Conservation (phyloP, 2,329 filamentous ascomycete species). For the Trichoderma hamatum region DNA sequence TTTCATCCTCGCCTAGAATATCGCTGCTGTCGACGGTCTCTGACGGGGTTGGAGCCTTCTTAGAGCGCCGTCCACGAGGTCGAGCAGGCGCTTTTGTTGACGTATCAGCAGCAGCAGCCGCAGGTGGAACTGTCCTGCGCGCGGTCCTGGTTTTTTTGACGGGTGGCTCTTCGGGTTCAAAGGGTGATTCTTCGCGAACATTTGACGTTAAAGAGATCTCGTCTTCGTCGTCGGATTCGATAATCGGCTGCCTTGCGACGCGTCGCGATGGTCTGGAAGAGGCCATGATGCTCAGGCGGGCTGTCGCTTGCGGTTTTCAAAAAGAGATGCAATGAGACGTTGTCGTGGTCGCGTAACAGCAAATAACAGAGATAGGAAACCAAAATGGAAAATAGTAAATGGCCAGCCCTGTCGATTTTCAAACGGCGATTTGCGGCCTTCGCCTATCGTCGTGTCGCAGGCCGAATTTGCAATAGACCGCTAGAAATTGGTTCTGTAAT, state of each 20-base stretch:
- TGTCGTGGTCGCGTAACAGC: neutral
- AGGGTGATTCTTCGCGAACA: slow-evolving; percentile 55
- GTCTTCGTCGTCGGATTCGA: slow-evolving; percentile 81
- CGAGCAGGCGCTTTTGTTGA: slow-evolving; percentile 29
- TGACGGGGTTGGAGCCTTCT: slow-evolving; percentile 45
- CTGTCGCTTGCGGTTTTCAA: slow-evolving; percentile 9
- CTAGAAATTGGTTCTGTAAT: slow-evolving; percentile 14
- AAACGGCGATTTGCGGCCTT: neutral
- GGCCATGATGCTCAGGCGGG: slow-evolving; percentile 38
- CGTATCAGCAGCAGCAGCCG: slow-evolving; percentile 31
- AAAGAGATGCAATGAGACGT: neutral
- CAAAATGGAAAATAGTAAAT: neutral
- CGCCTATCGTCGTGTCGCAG: neutral
- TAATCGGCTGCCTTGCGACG: slow-evolving; percentile 65
- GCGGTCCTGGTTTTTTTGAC: slow-evolving; percentile 52
- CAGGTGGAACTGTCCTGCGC: slow-evolving; percentile 35
- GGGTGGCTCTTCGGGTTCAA: slow-evolving; percentile 63
- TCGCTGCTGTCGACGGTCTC: slow-evolving; percentile 26
- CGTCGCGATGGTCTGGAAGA: slow-evolving; percentile 44
- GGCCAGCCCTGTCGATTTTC: neutral
- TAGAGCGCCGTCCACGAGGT: slow-evolving; percentile 46
- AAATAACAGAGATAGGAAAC: neutral
- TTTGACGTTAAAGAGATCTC: slow-evolving; percentile 58
- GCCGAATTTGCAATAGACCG: slow-evolving; percentile 17
- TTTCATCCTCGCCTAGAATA: slow-evolving; percentile 27